A percentile compares a stretch with the other conserved stretches of the same genome.
Evolutionary conservation across 345 rosid species (phyloP).

Genomic region (Salix udensis): DNA sequence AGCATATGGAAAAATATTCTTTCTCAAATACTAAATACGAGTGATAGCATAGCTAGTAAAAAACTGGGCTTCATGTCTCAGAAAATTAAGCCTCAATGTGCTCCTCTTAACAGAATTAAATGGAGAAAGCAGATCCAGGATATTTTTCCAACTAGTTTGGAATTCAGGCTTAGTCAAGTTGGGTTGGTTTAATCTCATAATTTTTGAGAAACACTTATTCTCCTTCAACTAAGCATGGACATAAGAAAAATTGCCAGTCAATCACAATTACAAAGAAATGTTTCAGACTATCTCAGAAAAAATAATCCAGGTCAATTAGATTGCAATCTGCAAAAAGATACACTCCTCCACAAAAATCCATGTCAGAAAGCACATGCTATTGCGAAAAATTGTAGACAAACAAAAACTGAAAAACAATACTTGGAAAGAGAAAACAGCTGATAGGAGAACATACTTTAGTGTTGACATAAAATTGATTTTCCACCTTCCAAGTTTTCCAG

Average conservation of each 20-base stretch:
- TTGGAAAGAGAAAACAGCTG: not conserved
- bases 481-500: conserved; percentile 94
- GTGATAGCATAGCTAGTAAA: not conserved
- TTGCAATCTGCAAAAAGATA: not conserved
- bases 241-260: not conserved
- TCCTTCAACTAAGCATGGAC: not conserved
- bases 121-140: no score
- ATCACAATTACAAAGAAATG: not conserved
- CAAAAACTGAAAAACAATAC: not conserved
- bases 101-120: no score
- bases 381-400: not conserved
- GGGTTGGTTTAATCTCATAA: no score
- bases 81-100: not conserved
- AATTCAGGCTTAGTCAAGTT: no score
- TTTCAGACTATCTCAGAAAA: not conserved
- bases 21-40: not conserved
- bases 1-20: not conserved
- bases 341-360: not conserved
- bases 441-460: conserved; percentile 52
- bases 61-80: not conserved
- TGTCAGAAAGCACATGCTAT: not conserved
- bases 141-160: no score
- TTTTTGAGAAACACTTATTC: not conserved
- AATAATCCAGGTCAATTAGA: not conserved
- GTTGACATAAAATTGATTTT: conserved; percentile 88